phyloP scores from a whole-genome alignment of 2,329 filamentous ascomycete species.

The Botrytis medusae region DNA sequence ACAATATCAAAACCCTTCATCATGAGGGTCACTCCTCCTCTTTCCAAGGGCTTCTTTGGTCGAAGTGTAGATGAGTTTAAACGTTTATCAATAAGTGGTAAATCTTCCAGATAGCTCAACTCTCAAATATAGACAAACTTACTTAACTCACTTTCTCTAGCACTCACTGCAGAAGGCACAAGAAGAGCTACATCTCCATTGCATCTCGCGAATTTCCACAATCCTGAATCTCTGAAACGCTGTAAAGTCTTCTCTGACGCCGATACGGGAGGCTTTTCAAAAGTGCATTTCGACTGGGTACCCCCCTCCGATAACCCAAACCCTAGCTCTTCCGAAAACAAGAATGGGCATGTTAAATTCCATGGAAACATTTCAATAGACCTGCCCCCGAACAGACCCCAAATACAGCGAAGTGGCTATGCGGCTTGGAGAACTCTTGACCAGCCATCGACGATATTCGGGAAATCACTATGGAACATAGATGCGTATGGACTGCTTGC shows the following conservation, averaged over 20 bases:
- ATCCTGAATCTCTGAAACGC: constrained; percentile 47
- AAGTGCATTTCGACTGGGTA: constrained; percentile 61
- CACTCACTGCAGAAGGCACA: constrained; percentile 67
- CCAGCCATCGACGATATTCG: constrained; percentile 76
- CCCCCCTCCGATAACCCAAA: constrained; percentile 30
- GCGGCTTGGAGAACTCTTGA: constrained; percentile 87
- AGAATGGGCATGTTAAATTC: constrained; percentile 69
- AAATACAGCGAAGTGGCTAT: constrained; percentile 78
- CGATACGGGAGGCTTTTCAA: constrained; percentile 84
- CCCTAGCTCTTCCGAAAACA: constrained; percentile 36
- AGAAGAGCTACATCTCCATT: constrained; percentile 63
- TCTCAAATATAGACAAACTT: constrained; percentile 25
- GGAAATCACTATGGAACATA: constrained; percentile 81
- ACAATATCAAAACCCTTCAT: neutral
- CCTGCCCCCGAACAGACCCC: constrained; percentile 71
- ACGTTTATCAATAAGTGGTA: constrained; percentile 57
- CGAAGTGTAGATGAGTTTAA: constrained; percentile 62
- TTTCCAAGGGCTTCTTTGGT: constrained; percentile 54
- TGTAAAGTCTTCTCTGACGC: constrained; percentile 83
- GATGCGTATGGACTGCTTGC: constrained; percentile 87
- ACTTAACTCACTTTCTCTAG: constrained; percentile 45
- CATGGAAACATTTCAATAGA: constrained; percentile 85
- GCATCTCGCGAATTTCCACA: constrained; percentile 63
- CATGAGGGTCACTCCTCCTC: constrained; percentile 53
- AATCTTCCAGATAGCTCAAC: constrained; percentile 16